These are phyloP conservation scores for Saturnispora sekii DNA, from an alignment of 805 yeast species.

Conservation along the genomic window DNA sequence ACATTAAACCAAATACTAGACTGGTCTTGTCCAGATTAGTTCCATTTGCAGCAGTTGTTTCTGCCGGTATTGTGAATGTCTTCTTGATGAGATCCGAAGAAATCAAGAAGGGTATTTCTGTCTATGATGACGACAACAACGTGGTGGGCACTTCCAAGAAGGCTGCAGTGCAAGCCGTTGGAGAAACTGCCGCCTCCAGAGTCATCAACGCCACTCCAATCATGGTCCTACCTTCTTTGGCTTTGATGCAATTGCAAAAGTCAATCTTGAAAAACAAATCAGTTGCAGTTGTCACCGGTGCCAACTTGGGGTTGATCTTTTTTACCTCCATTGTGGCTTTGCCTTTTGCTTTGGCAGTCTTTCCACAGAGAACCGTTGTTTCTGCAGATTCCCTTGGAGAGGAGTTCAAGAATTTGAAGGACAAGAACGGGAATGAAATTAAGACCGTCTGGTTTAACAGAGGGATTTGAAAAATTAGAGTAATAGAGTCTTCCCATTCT, in stretches of 20 bases:
- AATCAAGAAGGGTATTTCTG: conserved; percentile 73
- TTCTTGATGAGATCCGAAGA: conserved; percentile 95
- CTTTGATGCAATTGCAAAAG: conserved; percentile 69
- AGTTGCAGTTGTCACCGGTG: conserved; percentile 49
- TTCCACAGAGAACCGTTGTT: conserved; percentile 79
- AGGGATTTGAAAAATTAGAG: conserved; percentile 52
- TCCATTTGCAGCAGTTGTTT: conserved; percentile 97
- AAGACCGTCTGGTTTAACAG: conserved; percentile 75
- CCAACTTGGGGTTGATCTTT: conserved; percentile 80
- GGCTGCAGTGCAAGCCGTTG: conserved; percentile 91
- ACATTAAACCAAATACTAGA: conserved; percentile 59
- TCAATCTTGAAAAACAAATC: conserved; percentile 61
- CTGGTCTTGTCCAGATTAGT: conserved; percentile 75
- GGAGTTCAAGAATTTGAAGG: conserved; percentile 50
- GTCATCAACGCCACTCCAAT: conserved; percentile 95
- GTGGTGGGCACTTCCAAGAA: conserved; percentile 65
- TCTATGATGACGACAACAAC: conserved; percentile 52
- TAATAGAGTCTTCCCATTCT: neutral
- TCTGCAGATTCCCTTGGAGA: conserved; percentile 53
- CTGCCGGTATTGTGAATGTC: conserved; percentile 95
- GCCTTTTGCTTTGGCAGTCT: conserved; percentile 92
- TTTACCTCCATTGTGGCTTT: conserved; percentile 77
- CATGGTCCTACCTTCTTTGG: conserved; percentile 92
- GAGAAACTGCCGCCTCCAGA: conserved; percentile 92
- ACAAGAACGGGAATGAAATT: conserved; percentile 48